Evolutionary conservation across 2,329 filamentous ascomycete genomes (phyloP), one percentile per base, ranked within the genome.

Genomic region (Trichoderma endophyticum): DNA sequence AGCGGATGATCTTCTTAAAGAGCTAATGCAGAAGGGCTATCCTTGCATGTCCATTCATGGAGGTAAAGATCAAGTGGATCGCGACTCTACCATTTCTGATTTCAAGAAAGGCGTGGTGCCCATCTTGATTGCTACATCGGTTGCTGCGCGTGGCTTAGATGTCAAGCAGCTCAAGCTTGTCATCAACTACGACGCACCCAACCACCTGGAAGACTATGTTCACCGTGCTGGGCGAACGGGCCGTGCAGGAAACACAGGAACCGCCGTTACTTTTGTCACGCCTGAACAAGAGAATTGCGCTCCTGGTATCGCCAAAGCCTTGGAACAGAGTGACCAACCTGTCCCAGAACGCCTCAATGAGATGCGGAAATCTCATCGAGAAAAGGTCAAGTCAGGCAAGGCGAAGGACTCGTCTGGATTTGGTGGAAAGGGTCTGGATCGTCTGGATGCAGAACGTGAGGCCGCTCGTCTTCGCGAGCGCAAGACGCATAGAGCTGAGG

Each of bases 91-190:
- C 15, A 97, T 98, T 76, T 87, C 92, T 54, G 94, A 98, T 79
- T 98, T 98, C 86, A 98, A 97, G 82, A 92, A 91, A 77, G 96
- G 96, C 71, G 89, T 95, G 57, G 89, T 97, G 62, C 95, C 95
- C 0, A 92, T 99, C 71, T 86, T 99, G 79, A 92, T 98, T 78
- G 96, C 96, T 12, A 99, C 96, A 0, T 98, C 95, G 12, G 94
- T 99, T 72, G 96, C 96, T 51, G 96, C 96, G 65, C 93, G 96
- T 81, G 96, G 96, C 73, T 86, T 99, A 54, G 96, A 99, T 80
- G 95, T 99, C 59, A 97, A 98, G 82, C 94, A 97, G 80, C 86
- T 99, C 39, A 98, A 97, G 81, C 87, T 98, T 36, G 96, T 99
- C 69, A 91, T 99, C 83, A 98, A 98, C 82, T 98, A 94, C 79